Evolutionary conservation across 768 basidiomycete genomes (phyloP), one percentile per base, ranked within the genome.

Genomic region (Roridomyces roridus): DNA sequence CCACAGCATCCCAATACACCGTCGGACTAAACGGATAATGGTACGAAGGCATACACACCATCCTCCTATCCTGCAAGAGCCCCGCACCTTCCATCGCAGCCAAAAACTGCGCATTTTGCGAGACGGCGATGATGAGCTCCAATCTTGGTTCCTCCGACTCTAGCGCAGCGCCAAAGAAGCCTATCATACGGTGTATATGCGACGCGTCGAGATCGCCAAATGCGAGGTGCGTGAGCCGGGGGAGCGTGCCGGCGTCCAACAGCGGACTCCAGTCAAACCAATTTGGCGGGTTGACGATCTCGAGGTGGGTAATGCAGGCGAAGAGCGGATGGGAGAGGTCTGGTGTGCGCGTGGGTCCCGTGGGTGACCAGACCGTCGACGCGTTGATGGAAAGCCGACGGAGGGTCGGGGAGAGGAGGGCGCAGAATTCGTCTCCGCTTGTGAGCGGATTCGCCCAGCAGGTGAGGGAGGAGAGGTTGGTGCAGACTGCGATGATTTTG

Each of bases 221-320:
- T 5, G 69, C 67, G n/a, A 74, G 57, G 59, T 76, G 72, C 4
- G 72, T 73, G 23, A 76, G 62, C 14, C 56, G 43, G 4, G 73
- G 71, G 12, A 76, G 67, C 5, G 42, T 17, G 17, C 50, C 59
- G 25, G 26, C 46, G 23, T n/a, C n/a, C n/a, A 62, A 45, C 0
- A 74, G 60, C 8, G 66, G 62, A 14, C 60, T 45, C 70, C 70
- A 73, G 44, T 72, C 70, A 24, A 71, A 52, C n/a, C 39, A 45
- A 18, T 36, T 37, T 0, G 63, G 67, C 4, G 70, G 69, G 36
- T 68, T 66, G n/a, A 63, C 57, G 34, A 63, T 20, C 48, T 63
- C 62, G 46, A 63, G 58, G 46, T 63, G 62, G 17, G 62, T 60
- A 20, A 63, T 45, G n/a, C 46, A 46, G 9, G 49, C n/a, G 40